These are phyloP conservation scores for Xylariomycetidae sp. DNA, from an alignment of 2,329 filamentous ascomycete species.

Conservation along the genomic window DNA sequence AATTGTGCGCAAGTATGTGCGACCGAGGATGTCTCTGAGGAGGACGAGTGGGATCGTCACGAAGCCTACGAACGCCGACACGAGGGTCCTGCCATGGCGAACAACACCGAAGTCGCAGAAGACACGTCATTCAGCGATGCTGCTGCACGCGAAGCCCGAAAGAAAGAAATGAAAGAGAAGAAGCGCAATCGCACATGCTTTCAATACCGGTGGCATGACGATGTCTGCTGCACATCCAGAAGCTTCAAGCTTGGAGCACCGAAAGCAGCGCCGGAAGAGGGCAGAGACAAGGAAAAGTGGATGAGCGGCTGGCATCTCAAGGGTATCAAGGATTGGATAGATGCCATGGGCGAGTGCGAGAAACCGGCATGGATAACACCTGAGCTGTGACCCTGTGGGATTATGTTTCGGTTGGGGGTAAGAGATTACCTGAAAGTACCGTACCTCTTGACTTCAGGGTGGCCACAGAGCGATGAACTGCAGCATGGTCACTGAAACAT, in stretches of 20 bases:
- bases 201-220: constrained; percentile 40
- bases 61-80: constrained; percentile 15
- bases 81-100: constrained; percentile 18
- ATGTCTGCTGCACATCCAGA: constrained; percentile 36
- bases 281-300: constrained; percentile 27
- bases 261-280: constrained; percentile 22
- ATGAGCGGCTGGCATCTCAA: constrained; percentile 40
- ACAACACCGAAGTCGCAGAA: constrained; percentile 21
- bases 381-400: constrained; percentile 15
- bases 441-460: no score
- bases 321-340: constrained; percentile 42
- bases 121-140: constrained; percentile 20
- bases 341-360: constrained; percentile 36
- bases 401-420: no score
- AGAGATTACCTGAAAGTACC: no score
- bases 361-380: constrained; percentile 34
- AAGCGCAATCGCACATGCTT: constrained; percentile 34
- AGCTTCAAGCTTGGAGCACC: constrained; percentile 40
- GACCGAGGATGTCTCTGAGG: constrained; percentile 30
- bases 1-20: constrained; percentile 46
- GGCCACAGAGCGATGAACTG: no score
- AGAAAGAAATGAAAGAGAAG: constrained; percentile 21
- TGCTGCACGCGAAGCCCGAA: constrained; percentile 14
- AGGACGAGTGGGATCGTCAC: constrained; percentile 25
- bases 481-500: no score